phyloP scores from a whole-genome alignment of 208 protist species.

The Paratrypanosoma confusum region DNA sequence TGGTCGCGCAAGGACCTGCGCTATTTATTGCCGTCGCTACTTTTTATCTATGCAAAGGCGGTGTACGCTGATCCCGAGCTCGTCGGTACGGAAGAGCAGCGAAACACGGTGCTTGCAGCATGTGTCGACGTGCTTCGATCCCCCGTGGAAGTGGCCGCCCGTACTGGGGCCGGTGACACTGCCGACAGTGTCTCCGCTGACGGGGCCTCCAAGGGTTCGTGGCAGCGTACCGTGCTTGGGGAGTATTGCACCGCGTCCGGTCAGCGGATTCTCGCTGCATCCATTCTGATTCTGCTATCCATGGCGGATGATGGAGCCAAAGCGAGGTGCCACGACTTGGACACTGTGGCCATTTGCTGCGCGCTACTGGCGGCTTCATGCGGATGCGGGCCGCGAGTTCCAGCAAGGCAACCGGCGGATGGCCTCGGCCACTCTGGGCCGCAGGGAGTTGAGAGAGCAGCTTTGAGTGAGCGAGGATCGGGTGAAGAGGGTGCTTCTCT shows the following conservation, averaged over 20 bases:
- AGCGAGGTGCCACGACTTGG: not conserved
- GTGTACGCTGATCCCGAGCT: constrained; percentile 71
- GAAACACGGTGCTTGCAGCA: constrained; percentile 26
- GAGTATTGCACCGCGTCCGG: constrained; percentile 37
- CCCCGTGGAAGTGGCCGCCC: constrained; percentile 23
- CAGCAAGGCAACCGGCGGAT: too few relatives aligned
- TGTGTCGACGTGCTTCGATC: constrained; percentile 49
- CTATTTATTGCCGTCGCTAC: constrained; percentile 60
- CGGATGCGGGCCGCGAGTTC: too few relatives aligned
- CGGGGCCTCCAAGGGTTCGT: constrained; percentile 20
- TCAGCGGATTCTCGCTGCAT: constrained; percentile 49
- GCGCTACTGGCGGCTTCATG: constrained; percentile 22
- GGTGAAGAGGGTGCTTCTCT: too few relatives aligned
- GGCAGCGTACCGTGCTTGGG: constrained; percentile 61
- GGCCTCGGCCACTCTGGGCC: too few relatives aligned
- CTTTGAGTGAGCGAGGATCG: too few relatives aligned
- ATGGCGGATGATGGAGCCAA: constrained; percentile 2
- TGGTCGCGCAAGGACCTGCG: constrained; percentile 63
- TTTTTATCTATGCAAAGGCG: constrained; percentile 80
- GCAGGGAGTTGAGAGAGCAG: too few relatives aligned
- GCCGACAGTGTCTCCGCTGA: constrained; percentile 1
- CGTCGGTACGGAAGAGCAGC: constrained; percentile 36
- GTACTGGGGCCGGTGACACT: not conserved
- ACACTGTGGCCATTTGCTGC: constrained; percentile 9
- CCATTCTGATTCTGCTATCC: constrained; percentile 49